Evolutionary conservation across 2,329 filamentous ascomycete genomes (phyloP), one percentile per base, ranked within the genome.

Genomic region (Biscogniauxia mediterranea): DNA sequence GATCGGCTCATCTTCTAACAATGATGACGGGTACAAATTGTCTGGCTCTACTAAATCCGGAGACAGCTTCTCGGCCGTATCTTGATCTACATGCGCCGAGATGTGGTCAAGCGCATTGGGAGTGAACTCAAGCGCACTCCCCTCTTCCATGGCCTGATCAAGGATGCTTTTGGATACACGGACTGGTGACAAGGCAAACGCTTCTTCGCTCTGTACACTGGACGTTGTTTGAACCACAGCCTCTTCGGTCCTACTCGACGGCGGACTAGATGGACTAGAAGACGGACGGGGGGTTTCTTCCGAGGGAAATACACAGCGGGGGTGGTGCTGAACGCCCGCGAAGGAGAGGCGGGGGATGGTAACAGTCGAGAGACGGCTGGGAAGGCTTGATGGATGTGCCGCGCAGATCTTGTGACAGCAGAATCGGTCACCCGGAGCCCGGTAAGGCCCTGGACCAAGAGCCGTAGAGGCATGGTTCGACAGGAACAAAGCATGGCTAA

Each of bases 401-500:
- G 63, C 32, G 59, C 42, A n/a, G 62, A 57, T 59, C 61, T 61
- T 25, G 61, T 8, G 32, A 62, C 54, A 23, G 55, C 42, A 26
- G 66, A 59, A 59, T 67, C 50, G 50, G 70, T 61, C 8, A 74
- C 13, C 51, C 67, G 68, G 11, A 74, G 50, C 55, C 67, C 69
- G 2, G 71, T 71, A 11, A 85, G 72, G 28, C 76, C 80, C 62
- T 77, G 78, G 13, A 83, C 70, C 61, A 85, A 85, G n/a, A 79
- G 75, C 58, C 76, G 74, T 66, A 83, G 70, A 8, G 82, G 76
- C 28, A 75, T 73, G 6, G 74, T 75, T 61, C 80, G 78, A 63
- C 82, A 85, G 21, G 77, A 71, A 68, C 82, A 84, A 63, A 70
- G 76, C 82, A 84, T 84, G 54, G 63, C 7, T 69, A 9, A 11